Conservation (phyloP, 371 early-diverging fungal species). For the Actinomucor elegans region DNA sequence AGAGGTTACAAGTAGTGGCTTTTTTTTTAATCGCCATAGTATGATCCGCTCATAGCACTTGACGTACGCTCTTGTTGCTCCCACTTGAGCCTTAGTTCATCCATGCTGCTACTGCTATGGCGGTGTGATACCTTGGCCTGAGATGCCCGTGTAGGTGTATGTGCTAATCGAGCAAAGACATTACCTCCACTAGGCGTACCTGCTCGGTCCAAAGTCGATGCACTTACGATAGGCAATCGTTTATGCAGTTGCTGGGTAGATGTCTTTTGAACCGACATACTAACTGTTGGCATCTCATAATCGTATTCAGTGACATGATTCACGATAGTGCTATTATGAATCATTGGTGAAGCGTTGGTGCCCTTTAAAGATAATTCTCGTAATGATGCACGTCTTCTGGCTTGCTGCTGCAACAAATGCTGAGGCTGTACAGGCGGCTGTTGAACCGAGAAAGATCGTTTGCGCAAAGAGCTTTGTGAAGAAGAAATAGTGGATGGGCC, state of each 20-base stretch:
- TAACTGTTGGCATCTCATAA: slow-evolving; percentile 8
- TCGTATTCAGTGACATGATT: slow-evolving; percentile 13
- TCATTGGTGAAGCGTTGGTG: slow-evolving; percentile 10
- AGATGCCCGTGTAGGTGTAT: slow-evolving; percentile 46
- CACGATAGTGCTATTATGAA: neutral
- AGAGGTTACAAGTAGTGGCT: too few relatives aligned
- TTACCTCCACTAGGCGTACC: slow-evolving; percentile 35
- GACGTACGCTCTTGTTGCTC: slow-evolving; percentile 14
- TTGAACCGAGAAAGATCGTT: slow-evolving; percentile 28
- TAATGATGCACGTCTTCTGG: slow-evolving; percentile 37
- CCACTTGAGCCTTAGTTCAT: slow-evolving; percentile 29
- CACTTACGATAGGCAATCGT: neutral
- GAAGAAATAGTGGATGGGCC: slow-evolving; percentile 17
- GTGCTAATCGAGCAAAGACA: slow-evolving; percentile 45
- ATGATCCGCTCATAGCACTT: slow-evolving; percentile 32
- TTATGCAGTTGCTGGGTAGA: slow-evolving; percentile 8
- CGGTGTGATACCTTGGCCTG: slow-evolving; percentile 41
- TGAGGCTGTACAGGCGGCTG: slow-evolving; percentile 24
- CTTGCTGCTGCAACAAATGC: slow-evolving; percentile 2
- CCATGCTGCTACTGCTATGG: slow-evolving; percentile 35
- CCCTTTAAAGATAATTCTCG: slow-evolving; percentile 35
- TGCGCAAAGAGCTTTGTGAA: slow-evolving; percentile 22
- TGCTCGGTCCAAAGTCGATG: slow-evolving; percentile 14
- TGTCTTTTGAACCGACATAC: slow-evolving; percentile 18
- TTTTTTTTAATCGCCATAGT: slow-evolving; percentile 20